phyloP scores from a whole-genome alignment of 148 eudicot species.

The Simmondsia chinensis region DNA sequence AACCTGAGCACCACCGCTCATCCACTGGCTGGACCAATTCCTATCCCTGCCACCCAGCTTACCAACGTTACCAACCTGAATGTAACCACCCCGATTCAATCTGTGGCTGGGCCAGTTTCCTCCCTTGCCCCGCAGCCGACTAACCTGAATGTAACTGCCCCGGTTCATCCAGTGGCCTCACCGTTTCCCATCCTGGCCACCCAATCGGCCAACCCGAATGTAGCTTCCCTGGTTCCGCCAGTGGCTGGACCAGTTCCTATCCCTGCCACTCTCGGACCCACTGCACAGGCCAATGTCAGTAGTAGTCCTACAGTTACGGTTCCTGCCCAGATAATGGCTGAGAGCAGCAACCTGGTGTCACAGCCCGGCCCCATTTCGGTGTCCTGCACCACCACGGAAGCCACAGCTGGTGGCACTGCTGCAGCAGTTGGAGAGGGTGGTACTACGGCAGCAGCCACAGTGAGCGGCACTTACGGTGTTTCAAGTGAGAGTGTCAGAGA shows the following conservation, averaged over 20 bases:
- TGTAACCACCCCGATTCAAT: neutral
- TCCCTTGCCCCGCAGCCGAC: neutral
- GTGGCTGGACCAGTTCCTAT: no score
- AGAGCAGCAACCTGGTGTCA: neutral
- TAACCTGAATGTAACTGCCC: no score
- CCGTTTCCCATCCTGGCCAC: neutral
- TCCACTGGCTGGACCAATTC: no score
- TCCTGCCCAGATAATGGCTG: slow-evolving; percentile 10
- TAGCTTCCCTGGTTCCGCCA: no score
- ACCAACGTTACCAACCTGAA: no score
- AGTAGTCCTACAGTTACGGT: neutral
- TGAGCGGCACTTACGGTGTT: neutral
- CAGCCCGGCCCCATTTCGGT: no score
- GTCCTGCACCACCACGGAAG: no score
- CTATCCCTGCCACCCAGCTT: no score
- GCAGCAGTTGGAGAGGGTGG: neutral
- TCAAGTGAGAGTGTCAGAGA: neutral
- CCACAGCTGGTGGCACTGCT: neutral
- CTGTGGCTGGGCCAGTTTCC: neutral
- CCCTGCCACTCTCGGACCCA: no score
- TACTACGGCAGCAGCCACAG: neutral
- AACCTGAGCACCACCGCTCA: no score
- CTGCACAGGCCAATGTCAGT: slow-evolving; percentile 2
- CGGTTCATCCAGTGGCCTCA: neutral
- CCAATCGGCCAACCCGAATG: no score